A percentile compares a stretch with the other conserved stretches of the same genome.
These are phyloP conservation scores for Sporothrix pallida DNA, from an alignment of 2,329 filamentous ascomycete genomes.

Conservation along the genomic window DNA sequence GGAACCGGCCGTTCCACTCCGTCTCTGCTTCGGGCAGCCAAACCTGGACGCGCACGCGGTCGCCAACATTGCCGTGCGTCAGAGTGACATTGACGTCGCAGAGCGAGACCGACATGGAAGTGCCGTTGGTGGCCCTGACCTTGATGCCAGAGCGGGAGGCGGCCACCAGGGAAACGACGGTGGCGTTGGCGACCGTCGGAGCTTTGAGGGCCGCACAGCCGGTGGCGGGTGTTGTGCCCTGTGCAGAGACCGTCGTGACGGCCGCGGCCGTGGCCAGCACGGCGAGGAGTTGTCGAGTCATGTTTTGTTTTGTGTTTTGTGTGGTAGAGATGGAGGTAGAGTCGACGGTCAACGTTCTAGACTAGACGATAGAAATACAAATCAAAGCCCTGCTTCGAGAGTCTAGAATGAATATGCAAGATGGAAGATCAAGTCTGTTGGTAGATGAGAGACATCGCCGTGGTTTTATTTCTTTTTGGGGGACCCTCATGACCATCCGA, in stretches of 20 bases:
- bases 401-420: slow-evolving; percentile 2
- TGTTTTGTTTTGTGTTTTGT: neutral
- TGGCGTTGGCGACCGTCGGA: neutral
- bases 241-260: neutral
- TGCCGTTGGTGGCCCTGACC: slow-evolving; percentile 7
- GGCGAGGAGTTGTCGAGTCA: neutral
- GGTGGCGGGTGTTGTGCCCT: neutral
- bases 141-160: neutral
- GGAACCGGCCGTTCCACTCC: neutral
- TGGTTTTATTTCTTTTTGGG: neutral
- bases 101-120: neutral
- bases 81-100: slow-evolving; percentile 13
- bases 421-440: neutral
- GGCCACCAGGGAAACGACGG: neutral
- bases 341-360: neutral
- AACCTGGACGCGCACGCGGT: neutral
- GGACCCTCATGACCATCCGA: neutral
- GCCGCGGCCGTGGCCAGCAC: neutral
- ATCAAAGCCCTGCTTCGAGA: neutral
- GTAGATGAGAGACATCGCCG: neutral
- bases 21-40: neutral
- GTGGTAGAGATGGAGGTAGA: neutral
- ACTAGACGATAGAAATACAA: neutral
- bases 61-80: neutral
- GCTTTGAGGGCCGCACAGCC: slow-evolving; percentile 4